Conservation (phyloP, 192 early-diverging fungal genomes). For the Lobosporangium transversale region DNA sequence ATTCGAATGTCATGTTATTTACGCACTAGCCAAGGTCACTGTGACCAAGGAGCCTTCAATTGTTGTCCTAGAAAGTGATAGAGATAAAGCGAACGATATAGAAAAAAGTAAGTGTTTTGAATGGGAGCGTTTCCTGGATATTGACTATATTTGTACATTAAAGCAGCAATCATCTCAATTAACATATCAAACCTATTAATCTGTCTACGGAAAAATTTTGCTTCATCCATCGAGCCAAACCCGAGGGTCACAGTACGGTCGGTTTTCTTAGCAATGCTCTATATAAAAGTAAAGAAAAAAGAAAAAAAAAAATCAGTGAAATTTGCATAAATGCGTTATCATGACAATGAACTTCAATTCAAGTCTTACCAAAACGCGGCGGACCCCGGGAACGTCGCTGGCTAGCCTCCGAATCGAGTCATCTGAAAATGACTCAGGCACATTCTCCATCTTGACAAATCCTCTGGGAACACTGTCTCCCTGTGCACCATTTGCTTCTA, state of each 20-base stretch:
- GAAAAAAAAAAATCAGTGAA: neutral
- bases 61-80: constrained; percentile 27
- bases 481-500: neutral
- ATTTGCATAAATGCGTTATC: too few species aligned
- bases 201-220: constrained; percentile 55
- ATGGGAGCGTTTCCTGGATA: neutral
- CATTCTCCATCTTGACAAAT: constrained; percentile 42
- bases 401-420: constrained; percentile 26
- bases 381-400: constrained; percentile 33
- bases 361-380: constrained; percentile 39
- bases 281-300: neutral
- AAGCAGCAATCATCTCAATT: too few species aligned
- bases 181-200: constrained; percentile 52
- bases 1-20: too few species aligned
- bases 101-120: too few species aligned
- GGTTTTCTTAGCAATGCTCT: constrained; percentile 34
- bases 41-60: constrained; percentile 47
- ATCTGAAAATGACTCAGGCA: constrained; percentile 30
- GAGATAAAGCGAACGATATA: too few species aligned
- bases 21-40: constrained; percentile 35
- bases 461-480: constrained; percentile 11
- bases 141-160: neutral
- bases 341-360: too few species aligned
- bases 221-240: constrained; percentile 44
- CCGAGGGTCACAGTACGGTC: constrained; percentile 23